Base-by-base conservation (phyloP, 345 rosid species). In the Bretschneidera sinensis region DNA sequence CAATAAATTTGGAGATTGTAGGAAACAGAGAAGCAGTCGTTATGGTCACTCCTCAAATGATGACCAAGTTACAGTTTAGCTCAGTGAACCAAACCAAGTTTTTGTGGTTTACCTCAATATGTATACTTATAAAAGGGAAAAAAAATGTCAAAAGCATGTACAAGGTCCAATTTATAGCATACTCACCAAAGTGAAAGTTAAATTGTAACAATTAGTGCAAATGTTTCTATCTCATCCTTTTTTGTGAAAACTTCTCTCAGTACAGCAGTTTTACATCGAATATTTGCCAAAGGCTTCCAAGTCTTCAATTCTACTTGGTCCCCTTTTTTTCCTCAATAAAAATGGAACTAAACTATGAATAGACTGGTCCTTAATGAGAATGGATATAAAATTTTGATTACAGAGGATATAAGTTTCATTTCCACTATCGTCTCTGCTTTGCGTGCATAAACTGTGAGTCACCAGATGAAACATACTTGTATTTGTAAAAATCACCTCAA, bases 21-120 rank as follows among this genome's bases (percentile, higher is more conserved):
- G 25, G 57, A 68, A 51, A 45, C 25, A 24, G 21, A 43, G 24
- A 45, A 54, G 17, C 35, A 21, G 43, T 28, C n/a, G 21, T 33
- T 15, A 18, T 31, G 15, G 48, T 57, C 48, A 25, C 58, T 48
- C 56, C 55, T 17, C 43, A 51, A 21, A 57, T 34, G 15, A 63
- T 49, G 51, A 56, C 52, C 28, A 33, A 61, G 54, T 51, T 48
- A 24, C 64, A 62, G 51, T 59, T 72, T 74, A 64, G 64, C 58
- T 17, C 48, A 57, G 5, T 56, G 35, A 34, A 65, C 1, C 59
- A 59, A 45, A 24, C 35, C 28, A 13, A 47, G 19, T 65, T 67
- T 58, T 77, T 64, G 52, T 48, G 22, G 4, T 48, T 52, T 54
- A 59, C 65, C 63, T 58, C 25, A 17, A 48, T 48, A 47, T 45